Percentiles rank a stretch among this genome's conserved stretches.
Conservation (phyloP, 1,284 basidiomycete genomes). For the Mycena citricolor region DNA sequence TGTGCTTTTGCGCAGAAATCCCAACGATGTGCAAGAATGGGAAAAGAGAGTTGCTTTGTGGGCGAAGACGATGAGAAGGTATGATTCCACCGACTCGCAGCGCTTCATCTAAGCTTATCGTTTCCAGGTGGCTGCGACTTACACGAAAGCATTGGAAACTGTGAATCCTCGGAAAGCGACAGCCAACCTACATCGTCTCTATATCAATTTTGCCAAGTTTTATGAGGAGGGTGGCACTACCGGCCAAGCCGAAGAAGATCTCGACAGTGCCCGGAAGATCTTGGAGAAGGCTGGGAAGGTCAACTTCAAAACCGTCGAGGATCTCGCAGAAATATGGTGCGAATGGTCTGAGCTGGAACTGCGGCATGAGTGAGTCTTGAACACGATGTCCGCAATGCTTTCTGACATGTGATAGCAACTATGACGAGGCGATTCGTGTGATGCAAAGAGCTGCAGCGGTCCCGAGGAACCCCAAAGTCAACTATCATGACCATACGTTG, state of each 20-base stretch:
- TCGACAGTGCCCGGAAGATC: constrained; percentile 87
- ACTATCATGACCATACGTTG: constrained; percentile 93
- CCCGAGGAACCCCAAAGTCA: constrained; percentile 88
- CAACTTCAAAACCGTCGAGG: constrained; percentile 94
- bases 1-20: constrained; percentile 90
- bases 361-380: constrained; percentile 77
- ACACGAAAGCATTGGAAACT: constrained; percentile 86
- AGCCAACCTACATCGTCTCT: constrained; percentile 88
- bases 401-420: constrained; percentile 63
- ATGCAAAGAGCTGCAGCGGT: constrained; percentile 95
- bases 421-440: constrained; percentile 90
- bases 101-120: constrained; percentile 5
- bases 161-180: constrained; percentile 90
- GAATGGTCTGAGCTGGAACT: constrained; percentile 99
- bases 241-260: constrained; percentile 76
- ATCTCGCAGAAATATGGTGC: constrained; percentile 98
- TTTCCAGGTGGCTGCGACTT: constrained; percentile 84
- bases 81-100: constrained; percentile 16
- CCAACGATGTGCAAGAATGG: constrained; percentile 99
- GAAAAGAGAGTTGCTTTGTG: constrained; percentile 95
- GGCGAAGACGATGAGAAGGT: constrained; percentile 91
- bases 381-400: constrained; percentile 13
- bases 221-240: constrained; percentile 93
- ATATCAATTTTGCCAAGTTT: constrained; percentile 95
- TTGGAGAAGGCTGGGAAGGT: constrained; percentile 91